Evolutionary conservation across 805 yeast genomes (phyloP), one percentile per base, ranked within the genome.

Genomic region (Blastobotrys chiropterorum): DNA sequence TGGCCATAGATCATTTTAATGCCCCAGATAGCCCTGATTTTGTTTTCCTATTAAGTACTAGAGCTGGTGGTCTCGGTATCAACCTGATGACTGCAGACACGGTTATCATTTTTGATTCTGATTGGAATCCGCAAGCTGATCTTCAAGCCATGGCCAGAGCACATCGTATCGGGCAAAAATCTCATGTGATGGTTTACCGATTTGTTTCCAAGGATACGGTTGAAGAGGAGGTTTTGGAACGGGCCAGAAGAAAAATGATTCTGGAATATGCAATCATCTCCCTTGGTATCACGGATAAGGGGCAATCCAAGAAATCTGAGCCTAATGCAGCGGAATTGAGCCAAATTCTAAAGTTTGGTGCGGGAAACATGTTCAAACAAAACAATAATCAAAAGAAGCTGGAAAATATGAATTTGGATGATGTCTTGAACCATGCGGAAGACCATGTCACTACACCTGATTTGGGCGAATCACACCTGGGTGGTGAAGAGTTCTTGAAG

Each of bases 41-140:
- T 65, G 95, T 83, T 1, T 94, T 94, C 57, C 69, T 94, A 63
- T 73, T 94, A 49, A 85, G 95, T 20, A 94, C 99, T 0, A 81
- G 99, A 73, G 99, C 99, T 13, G 99, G 99, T 74, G 99, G 99
- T 50, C 76, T 94, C 55, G 99, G 99, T 70, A 94, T 94, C 66
- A 94, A 94, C 67, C 76, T 94, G 66, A 94, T 94, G 99, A 94
- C 99, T 3, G 99, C 99, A 2, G 99, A 94, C 65, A 94, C 99
- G 5, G 99, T 94, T 26, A 88, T 94, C 60, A 92, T 94, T 41
- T 94, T 94, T 70, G 99, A 94, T 70, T 88, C 96, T 3, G 99
- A 94, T 72, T 94, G 99, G 99, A 94, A 94, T 66, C 99, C 99
- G 0, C 99, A 94, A 68, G 99, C 99, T 0, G 99, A 94, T 76